phyloP scores from a whole-genome alignment of 345 rosid species.

The Populus alba region DNA sequence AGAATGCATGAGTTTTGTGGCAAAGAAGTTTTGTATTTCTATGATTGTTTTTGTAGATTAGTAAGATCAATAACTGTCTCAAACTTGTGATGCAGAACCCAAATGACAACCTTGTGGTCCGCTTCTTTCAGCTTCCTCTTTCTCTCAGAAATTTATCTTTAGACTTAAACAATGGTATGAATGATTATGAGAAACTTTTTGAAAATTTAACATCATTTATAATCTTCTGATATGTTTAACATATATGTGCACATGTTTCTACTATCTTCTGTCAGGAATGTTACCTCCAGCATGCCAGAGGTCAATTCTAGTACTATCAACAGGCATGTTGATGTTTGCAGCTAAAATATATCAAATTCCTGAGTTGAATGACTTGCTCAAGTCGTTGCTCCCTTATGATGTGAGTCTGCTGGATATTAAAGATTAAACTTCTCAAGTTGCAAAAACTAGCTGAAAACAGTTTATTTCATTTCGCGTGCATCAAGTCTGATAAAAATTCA shows the following conservation, averaged over 20 bases:
- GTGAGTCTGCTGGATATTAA: slow-evolving; percentile 44
- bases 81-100: slow-evolving; percentile 50
- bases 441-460: not conserved
- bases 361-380: slow-evolving; percentile 52
- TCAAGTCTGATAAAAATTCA: not conserved
- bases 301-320: slow-evolving; percentile 55
- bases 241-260: slow-evolving; percentile 7
- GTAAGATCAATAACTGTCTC: not conserved
- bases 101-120: slow-evolving; percentile 51
- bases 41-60: not conserved
- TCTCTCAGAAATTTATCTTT: slow-evolving; percentile 59
- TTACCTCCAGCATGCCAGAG: slow-evolving; percentile 57
- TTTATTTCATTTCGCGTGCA: not conserved
- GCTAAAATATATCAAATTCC: slow-evolving; percentile 68
- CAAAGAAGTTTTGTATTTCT: too few relatives aligned
- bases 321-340: slow-evolving; percentile 73
- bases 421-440: not conserved
- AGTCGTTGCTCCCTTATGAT: slow-evolving; percentile 46
- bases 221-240: not conserved
- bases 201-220: not conserved
- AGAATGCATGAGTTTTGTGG: not conserved
- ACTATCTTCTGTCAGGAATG: slow-evolving; percentile 42
- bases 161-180: slow-evolving; percentile 59
- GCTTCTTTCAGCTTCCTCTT: slow-evolving; percentile 82
- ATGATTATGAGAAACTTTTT: slow-evolving; percentile 17